Base-by-base conservation (phyloP, 2,329 filamentous ascomycete species). In the Microthyrium microscopicum region DNA sequence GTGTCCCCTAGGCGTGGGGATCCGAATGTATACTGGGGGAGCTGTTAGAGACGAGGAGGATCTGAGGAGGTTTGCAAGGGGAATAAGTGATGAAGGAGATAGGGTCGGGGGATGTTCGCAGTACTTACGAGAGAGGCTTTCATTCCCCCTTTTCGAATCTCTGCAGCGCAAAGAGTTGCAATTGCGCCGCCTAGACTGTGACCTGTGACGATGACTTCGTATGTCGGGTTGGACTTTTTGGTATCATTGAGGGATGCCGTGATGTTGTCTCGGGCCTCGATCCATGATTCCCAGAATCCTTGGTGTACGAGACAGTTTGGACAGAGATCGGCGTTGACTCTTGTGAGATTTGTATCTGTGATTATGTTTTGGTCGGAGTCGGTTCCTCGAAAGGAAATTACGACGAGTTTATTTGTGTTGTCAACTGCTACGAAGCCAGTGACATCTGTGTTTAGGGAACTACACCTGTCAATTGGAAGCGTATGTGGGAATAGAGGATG, bases 171-270 rank as follows among this genome's bases (percentile, higher is more conserved):
- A 4, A 82, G 50, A 5, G 66, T 70, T 26, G 66, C 71, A 2
- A 81, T 57, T 5, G 73, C 73, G 20, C 61, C 77, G 31, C 77
- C 77, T 3, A 82, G 67, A 6, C 70, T 77, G 57, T 81, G 76
- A 22, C 77, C 77, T 0, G 72, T 72, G n/a, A 64, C 51, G n/a
- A 75, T 48, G 46, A 78, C 46, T 4, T 22, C 17, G 20, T 31
- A 15, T 3, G 21, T 15, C 5, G 29, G 29, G 15, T 5, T 22
- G 4, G 4, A 16, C 5, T 5, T 21, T 4, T 31, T 20, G 3
- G 29, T 22, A 2, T 21, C 12, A 9, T 31, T n/a, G 11, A 31
- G n/a, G 3, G 19, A 20, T 8, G 5, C 8, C 3, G 25, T 7
- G n/a, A 31, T 31, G 12, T 21, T 9, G 19, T 31, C 29, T 4